A percentile compares a stretch with the other conserved stretches of the same genome.
Conservation (phyloP, 2,329 filamentous ascomycete genomes). For the Magnaporthales sp. region DNA sequence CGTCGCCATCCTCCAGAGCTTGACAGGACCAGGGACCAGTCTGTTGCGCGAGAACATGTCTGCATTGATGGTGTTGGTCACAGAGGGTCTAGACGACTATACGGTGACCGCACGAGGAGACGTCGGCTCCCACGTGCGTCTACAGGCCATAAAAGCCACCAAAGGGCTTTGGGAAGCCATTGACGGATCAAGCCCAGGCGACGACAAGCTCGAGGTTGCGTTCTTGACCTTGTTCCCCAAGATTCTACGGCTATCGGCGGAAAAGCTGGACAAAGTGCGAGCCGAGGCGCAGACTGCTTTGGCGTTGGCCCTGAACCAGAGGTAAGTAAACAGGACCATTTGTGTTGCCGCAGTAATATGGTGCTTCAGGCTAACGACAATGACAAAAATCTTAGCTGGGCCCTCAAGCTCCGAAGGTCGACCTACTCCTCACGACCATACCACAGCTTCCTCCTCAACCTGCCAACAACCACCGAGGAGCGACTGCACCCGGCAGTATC, state of each 20-base stretch:
- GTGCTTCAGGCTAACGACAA: not conserved
- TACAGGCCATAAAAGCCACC: slow-evolving; percentile 72
- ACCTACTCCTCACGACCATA: slow-evolving; percentile 52
- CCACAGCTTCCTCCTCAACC: slow-evolving; percentile 40
- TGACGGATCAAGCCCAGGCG: not conserved
- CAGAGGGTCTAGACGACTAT: slow-evolving; percentile 72
- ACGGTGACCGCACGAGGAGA: slow-evolving; percentile 85
- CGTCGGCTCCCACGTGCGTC: slow-evolving; percentile 75
- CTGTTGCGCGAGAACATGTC: slow-evolving; percentile 31
- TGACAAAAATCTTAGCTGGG: not conserved
- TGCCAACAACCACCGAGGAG: slow-evolving; percentile 24
- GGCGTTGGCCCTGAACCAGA: slow-evolving; percentile 30
- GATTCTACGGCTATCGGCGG: slow-evolving; percentile 63
- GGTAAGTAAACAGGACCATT: slow-evolving; percentile 30
- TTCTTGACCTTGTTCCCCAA: slow-evolving; percentile 35
- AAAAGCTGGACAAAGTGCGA: slow-evolving; percentile 86
- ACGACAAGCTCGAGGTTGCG: slow-evolving; percentile 12
- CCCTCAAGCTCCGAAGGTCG: slow-evolving; percentile 23
- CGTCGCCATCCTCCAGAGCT: slow-evolving; percentile 45
- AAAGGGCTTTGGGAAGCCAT: slow-evolving; percentile 44
- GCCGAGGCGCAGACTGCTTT: slow-evolving; percentile 52
- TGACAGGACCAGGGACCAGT: slow-evolving; percentile 32
- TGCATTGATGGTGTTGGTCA: slow-evolving; percentile 36
- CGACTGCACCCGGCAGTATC: slow-evolving; percentile 28
- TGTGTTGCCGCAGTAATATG: not conserved